Conservation (phyloP, 1,139 yeast genomes). For the Zygosaccharomyces pseudobailii region DNA sequence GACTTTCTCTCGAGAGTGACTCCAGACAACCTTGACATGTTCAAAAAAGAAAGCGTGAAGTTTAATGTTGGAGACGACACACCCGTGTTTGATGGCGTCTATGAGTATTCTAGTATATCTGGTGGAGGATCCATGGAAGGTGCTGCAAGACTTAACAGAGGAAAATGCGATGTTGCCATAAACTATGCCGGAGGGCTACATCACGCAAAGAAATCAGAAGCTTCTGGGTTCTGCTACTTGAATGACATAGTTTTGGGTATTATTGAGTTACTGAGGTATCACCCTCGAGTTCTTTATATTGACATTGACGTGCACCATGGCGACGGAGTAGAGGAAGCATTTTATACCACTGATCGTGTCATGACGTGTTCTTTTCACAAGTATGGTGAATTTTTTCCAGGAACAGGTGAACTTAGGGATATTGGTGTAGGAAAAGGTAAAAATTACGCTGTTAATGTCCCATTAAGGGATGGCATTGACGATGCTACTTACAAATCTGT, state of each 20-base stretch:
- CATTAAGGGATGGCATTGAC: conserved; percentile 88
- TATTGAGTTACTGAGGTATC: conserved; percentile 80
- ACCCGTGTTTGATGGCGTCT: conserved; percentile 93
- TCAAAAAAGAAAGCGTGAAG: conserved; percentile 86
- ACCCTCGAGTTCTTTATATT: conserved; percentile 90
- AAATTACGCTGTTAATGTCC: conserved; percentile 81
- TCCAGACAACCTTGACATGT: conserved; percentile 89
- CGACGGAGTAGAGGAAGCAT: conserved; percentile 98
- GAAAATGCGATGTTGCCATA: conserved; percentile 92
- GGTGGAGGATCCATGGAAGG: conserved; percentile 99
- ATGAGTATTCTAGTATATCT: conserved; percentile 88
- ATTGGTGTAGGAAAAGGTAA: conserved; percentile 88
- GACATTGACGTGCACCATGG: conserved; percentile 98
- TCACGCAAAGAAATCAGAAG: conserved; percentile 94
- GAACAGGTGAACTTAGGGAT: conserved; percentile 88
- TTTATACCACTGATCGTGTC: conserved; percentile 91
- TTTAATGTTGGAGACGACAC: conserved; percentile 97
- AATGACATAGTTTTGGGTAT: conserved; percentile 89
- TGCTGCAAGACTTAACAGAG: conserved; percentile 85
- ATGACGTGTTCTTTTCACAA: conserved; percentile 98
- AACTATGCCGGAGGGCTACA: conserved; percentile 98
- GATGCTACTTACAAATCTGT: conserved; percentile 81
- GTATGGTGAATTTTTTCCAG: conserved; percentile 95
- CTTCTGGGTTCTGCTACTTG: conserved; percentile 92
- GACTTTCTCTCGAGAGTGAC: conserved; percentile 90